phyloP scores from a whole-genome alignment of 495 filamentous ascomycete species.

The Endocarpon pusillum region DNA sequence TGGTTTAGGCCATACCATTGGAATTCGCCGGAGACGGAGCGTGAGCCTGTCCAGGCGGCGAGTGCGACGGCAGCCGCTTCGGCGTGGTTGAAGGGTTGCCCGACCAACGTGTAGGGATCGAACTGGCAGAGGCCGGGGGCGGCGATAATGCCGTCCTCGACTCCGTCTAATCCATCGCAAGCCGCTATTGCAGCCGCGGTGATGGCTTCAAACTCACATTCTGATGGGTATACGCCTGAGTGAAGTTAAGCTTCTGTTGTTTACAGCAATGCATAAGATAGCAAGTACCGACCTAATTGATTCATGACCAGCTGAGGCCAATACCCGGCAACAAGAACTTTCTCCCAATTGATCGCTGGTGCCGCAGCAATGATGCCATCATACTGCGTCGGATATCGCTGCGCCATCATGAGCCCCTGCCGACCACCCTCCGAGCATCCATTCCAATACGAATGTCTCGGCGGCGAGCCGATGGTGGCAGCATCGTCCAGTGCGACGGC shows the following conservation, averaged over 20 bases:
- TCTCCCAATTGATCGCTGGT: constrained; percentile 23
- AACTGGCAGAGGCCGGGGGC: constrained; percentile 33
- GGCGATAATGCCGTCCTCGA: constrained; percentile 40
- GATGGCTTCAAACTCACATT: constrained; percentile 28
- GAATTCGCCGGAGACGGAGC: constrained; percentile 6
- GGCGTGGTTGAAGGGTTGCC: constrained; percentile 35
- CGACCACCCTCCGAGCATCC: constrained; percentile 32
- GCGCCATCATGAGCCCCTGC: constrained; percentile 27
- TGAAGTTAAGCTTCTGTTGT: too few relatives aligned
- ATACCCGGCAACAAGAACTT: constrained; percentile 12
- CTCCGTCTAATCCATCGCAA: constrained; percentile 39
- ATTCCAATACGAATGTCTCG: constrained; percentile 25
- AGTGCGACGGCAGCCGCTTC: constrained; percentile 6
- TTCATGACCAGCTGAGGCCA: constrained; percentile 13
- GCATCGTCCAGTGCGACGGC: constrained; percentile 20
- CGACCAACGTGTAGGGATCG: constrained; percentile 22
- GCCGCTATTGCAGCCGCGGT: constrained; percentile 21
- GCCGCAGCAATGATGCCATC: constrained; percentile 44
- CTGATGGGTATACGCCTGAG: constrained; percentile 20
- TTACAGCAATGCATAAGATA: too few relatives aligned
- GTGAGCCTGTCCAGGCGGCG: constrained; percentile 13
- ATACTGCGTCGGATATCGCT: constrained; percentile 27
- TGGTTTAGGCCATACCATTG: constrained; percentile 16
- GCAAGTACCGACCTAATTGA: too few relatives aligned
- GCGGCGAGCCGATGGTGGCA: constrained; percentile 20